Percentiles rank a stretch among this genome's conserved stretches.
These are phyloP conservation scores for Fusarium nygamai DNA, from an alignment of 2,329 filamentous ascomycete species.

Conservation along the genomic window DNA sequence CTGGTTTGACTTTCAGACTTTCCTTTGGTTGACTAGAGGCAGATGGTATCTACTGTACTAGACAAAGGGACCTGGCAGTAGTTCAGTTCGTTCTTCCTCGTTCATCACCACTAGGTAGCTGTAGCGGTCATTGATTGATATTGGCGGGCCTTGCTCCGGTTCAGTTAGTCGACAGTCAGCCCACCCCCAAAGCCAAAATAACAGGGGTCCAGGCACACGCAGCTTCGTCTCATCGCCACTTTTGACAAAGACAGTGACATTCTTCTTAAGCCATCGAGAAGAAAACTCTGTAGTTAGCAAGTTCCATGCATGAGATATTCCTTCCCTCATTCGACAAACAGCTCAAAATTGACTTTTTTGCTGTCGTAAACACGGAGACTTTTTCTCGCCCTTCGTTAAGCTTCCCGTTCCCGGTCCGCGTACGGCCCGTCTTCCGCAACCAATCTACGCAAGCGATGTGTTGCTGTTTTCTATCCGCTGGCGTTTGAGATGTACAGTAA, in stretches of 20 bases:
- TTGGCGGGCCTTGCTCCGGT: background rate
- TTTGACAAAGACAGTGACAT: background rate
- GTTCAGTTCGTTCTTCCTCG: background rate
- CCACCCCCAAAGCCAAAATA: background rate
- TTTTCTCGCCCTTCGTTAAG: background rate
- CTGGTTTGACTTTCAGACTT: background rate
- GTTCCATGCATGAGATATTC: background rate
- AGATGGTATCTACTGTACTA: background rate
- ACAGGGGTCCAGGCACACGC: slow-evolving; percentile 14
- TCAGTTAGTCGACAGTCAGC: background rate
- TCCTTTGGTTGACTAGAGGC: background rate
- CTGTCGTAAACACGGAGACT: background rate
- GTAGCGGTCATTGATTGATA: background rate
- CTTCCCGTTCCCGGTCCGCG: slow-evolving; percentile 10
- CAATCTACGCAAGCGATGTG: slow-evolving; percentile 7
- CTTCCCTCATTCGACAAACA: background rate
- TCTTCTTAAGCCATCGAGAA: background rate
- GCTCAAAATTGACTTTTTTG: background rate
- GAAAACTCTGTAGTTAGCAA: background rate
- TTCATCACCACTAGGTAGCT: background rate
- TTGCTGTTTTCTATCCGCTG: background rate
- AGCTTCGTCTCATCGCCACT: background rate
- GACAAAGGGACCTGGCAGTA: slow-evolving; percentile 12
- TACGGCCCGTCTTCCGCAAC: slow-evolving; percentile 24
- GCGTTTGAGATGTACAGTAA: background rate